Evolutionary conservation across 805 yeast species (phyloP).

Genomic region (Cyberlindnera saturnus): DNA sequence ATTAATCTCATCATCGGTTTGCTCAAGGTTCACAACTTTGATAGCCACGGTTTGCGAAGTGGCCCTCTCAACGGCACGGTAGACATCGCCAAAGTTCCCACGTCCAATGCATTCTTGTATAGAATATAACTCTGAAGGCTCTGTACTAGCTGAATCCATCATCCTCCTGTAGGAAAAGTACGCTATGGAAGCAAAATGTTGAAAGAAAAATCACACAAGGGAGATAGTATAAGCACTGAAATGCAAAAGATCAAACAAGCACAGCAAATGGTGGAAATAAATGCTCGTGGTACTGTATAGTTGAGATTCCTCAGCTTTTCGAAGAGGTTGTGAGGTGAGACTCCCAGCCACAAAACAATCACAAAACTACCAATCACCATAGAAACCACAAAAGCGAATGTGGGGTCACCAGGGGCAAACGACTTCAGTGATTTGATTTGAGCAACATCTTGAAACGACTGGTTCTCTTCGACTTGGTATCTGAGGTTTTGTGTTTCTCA

Average conservation of each 20-base stretch:
- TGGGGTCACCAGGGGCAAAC: too few relatives aligned
- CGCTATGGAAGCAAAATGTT: too few relatives aligned
- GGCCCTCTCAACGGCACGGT: conserved; percentile 39
- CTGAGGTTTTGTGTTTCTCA: not conserved
- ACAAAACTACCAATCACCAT: not conserved
- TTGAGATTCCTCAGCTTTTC: too few relatives aligned
- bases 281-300: too few relatives aligned
- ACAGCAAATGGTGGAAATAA: not conserved
- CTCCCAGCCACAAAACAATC: not conserved
- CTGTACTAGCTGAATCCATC: conserved; percentile 3
- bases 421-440: conserved; percentile 1
- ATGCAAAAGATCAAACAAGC: not conserved
- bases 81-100: conserved; percentile 88
- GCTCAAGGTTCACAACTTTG: conserved; percentile 81
- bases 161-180: not conserved
- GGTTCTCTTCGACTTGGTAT: conserved; percentile 4
- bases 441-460: conserved; percentile 9
- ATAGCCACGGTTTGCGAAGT: conserved; percentile 60
- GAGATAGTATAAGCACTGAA: not conserved
- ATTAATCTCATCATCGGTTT: conserved; percentile 67
- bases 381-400: not conserved
- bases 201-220: not conserved
- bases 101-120: conserved; percentile 61
- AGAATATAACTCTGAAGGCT: conserved; percentile 27
- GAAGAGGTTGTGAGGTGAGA: not conserved